Evolutionary conservation across 78 protist genomes (phyloP), one percentile per base, ranked within the genome.

Genomic region (Creolimax fragrantissima): DNA sequence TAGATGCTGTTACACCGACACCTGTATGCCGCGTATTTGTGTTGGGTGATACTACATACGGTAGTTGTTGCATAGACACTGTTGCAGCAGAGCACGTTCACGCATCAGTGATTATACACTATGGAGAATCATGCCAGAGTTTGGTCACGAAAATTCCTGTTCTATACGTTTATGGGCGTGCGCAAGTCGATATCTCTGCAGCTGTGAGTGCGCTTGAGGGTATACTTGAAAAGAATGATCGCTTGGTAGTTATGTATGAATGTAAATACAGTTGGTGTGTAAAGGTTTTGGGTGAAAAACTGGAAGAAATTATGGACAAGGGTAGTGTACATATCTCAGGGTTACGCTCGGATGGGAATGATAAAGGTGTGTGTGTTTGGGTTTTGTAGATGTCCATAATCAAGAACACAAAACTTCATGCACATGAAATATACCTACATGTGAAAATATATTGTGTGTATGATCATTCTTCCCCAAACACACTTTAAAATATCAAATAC

Each of bases 61-160:
- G 90, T 35, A 36, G 88, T 35, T 93, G 94, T 81, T 93, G 94
- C 32, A 93, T 93, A 67, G 95, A 93, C 43, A 92, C 89, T n/a
- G 90, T 90, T 2, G 91, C 93, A 3, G 95, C 95, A 2, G 84
- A 93, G 92, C 95, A 93, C 44, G 44, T 43, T 35, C 4, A 44
- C 5, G 92, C 93, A 3, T 83, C 89, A 35, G 24, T 45, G 2
- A 43, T 93, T 43, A 47, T 93, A 35, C 95, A 93, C 91, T 89
- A 45, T 41, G 95, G 95, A 6, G 45, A 35, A 5, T 2, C 95
- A 2, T 93, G 93, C 32, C 74, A 89, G 35, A 89, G 89, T 24
- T 44, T 42, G 93, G 58, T 58, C 74, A 58, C 74, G 39, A 58
- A 39, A 83, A 43, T n/a, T 6, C n/a, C 47, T 35, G 44, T 88